These are phyloP conservation scores for Yamadazyma friedrichii DNA, from an alignment of 1,139 yeast species.

Conservation along the genomic window DNA sequence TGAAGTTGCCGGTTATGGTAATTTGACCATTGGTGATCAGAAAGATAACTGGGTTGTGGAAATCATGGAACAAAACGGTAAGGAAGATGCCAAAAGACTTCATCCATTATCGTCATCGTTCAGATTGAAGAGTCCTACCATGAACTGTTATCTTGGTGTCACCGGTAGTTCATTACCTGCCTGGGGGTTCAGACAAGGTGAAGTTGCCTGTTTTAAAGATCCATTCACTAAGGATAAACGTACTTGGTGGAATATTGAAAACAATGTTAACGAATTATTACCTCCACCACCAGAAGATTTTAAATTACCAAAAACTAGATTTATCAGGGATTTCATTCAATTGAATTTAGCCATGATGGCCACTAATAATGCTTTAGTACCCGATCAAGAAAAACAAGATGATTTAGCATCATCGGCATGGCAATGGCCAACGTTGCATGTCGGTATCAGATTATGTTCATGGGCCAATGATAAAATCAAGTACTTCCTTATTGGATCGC, in stretches of 20 bases:
- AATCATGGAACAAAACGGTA: slow-evolving; percentile 72
- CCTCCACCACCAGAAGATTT: slow-evolving; percentile 75
- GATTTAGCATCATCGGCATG: slow-evolving; percentile 89
- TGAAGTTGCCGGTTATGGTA: slow-evolving; percentile 96
- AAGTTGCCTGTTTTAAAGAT: slow-evolving; percentile 78
- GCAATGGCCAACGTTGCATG: slow-evolving; percentile 97
- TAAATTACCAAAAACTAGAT: slow-evolving; percentile 77
- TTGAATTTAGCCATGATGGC: slow-evolving; percentile 98
- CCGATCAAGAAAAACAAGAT: slow-evolving; percentile 89
- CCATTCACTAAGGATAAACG: slow-evolving; percentile 85
- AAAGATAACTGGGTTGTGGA: slow-evolving; percentile 96
- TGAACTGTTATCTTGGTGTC: slow-evolving; percentile 86
- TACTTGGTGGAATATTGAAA: slow-evolving; percentile 98
- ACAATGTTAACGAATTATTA: slow-evolving; percentile 70
- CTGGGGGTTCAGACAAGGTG: slow-evolving; percentile 99
- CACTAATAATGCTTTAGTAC: slow-evolving; percentile 92
- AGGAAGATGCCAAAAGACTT: slow-evolving; percentile 62
- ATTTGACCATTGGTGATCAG: slow-evolving; percentile 77
- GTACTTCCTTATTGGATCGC: slow-evolving; percentile 90
- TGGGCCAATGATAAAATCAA: slow-evolving; percentile 84
- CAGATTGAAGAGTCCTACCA: slow-evolving; percentile 64
- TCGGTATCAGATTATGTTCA: slow-evolving; percentile 92
- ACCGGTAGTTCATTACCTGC: slow-evolving; percentile 80
- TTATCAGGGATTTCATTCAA: slow-evolving; percentile 86
- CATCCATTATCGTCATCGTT: slow-evolving; percentile 89